Base-by-base conservation (phyloP, 495 filamentous ascomycete species). In the Chaetomium tenue region DNA sequence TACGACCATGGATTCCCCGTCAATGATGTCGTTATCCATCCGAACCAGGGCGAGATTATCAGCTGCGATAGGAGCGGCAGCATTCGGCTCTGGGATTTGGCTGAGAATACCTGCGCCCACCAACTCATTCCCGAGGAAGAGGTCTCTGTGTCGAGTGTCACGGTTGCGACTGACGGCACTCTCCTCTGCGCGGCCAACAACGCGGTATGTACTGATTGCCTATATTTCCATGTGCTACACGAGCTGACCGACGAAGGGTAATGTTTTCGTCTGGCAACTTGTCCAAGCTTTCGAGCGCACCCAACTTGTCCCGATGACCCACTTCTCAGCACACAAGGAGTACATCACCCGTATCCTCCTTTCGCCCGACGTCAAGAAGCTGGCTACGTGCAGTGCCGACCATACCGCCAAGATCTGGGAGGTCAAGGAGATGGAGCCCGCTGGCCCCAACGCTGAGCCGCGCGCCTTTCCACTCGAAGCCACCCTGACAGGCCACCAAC, bases 371-470 rank as follows among this genome's bases (percentile, higher is more conserved):
- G 94, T 98, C 67, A 94, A 93, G 72, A 93, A 98, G 73, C 87
- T 98, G 25, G 94, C 94, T 3, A 98, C 94, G 48, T 98, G 94
- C 80, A 95, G 91, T 44, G 95, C 94, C 30, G 94, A 98, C 76
- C 94, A 98, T 75, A 98, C 92, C 0, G 95, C 95, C 64, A 95
- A 95, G 73, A 97, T 98, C 56, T 98, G 94, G 94, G 88, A 91
- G 64, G 88, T 97, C 20, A 88, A 92, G 64, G 79, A 84, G 60
- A 73, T 81, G 55, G 78, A 76, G 0, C 82, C 83, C 0, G 75
- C 80, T n/a, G 74, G 81, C 28, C 73, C 76, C 46, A 82, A 81
- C 47, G 61, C 63, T 25, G 63, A 71, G 46, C 65, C 70, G 15
- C 66, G 65, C 59, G 87, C 79, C 63, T 96, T 84, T 83, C 88